phyloP scores from a whole-genome alignment of 1,139 yeast genomes.

The Candida sp. region DNA sequence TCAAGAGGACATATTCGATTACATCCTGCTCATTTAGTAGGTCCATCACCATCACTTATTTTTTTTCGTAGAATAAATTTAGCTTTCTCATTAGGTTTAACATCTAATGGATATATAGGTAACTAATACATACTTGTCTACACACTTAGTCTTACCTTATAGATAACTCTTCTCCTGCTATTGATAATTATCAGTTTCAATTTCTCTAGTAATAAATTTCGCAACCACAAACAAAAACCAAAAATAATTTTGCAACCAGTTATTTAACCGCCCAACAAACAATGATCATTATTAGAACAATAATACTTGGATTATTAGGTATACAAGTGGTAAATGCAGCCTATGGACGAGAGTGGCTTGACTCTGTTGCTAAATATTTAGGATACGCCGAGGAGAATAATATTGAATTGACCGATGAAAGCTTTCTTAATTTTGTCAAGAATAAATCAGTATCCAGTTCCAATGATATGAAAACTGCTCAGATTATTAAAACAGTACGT shows the following conservation, averaged over 20 bases:
- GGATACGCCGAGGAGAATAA: slow-evolving; percentile 2
- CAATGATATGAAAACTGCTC: not conserved
- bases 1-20: too few relatives aligned
- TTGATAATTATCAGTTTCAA: too few relatives aligned
- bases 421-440: not conserved
- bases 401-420: not conserved
- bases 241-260: not conserved
- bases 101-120: too few relatives aligned
- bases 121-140: too few relatives aligned
- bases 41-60: too few relatives aligned
- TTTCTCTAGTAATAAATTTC: not conserved
- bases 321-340: not conserved
- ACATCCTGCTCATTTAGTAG: too few relatives aligned
- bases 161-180: too few relatives aligned
- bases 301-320: slow-evolving; percentile 1
- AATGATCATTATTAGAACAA: slow-evolving; percentile 1
- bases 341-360: slow-evolving; percentile 1
- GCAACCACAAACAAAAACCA: slow-evolving; percentile 1
- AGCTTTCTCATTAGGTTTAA: too few relatives aligned
- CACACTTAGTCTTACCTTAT: too few relatives aligned
- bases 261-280: slow-evolving; percentile 4
- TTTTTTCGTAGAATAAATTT: too few relatives aligned
- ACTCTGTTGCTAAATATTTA: not conserved
- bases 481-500: not conserved
- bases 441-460: not conserved